Conservation (phyloP, 129 eudicot species). For the Ambrosia trifida region DNA sequence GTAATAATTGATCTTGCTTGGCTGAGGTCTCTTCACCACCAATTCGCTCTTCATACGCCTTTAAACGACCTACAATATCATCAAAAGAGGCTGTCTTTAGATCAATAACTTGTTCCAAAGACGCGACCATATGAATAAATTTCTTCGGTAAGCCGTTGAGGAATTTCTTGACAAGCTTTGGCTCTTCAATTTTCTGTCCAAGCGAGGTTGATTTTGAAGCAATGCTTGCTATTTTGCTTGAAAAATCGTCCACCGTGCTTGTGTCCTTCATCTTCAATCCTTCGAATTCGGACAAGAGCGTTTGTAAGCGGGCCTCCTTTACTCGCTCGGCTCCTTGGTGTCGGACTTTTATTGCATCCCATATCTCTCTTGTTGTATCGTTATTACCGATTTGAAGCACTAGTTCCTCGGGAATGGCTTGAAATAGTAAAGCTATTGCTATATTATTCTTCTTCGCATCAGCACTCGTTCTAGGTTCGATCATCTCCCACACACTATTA, state of each 20-base stretch:
- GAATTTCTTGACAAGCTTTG: background rate
- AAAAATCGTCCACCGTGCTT: background rate
- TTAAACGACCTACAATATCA: background rate
- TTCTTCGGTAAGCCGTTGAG: background rate
- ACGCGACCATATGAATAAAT: background rate
- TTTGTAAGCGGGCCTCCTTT: background rate
- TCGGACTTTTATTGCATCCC: background rate
- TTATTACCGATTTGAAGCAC: constrained; percentile 1
- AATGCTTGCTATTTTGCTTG: background rate
- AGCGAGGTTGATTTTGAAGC: background rate
- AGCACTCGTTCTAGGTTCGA: background rate
- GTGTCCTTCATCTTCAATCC: background rate
- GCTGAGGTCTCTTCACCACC: no score
- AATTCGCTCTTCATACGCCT: no score
- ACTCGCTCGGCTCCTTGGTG: constrained; percentile 8
- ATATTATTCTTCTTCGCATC: background rate
- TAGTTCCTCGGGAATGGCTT: background rate
- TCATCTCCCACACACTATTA: no score
- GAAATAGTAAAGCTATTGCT: background rate
- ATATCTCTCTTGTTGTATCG: background rate
- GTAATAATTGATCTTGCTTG: no score
- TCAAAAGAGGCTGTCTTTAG: background rate
- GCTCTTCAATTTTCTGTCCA: background rate
- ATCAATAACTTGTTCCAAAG: background rate
- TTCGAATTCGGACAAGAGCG: constrained; percentile 1